These are phyloP conservation scores for Apophysomyces variabilis DNA, from an alignment of 371 early-diverging fungal species.

Conservation along the genomic window DNA sequence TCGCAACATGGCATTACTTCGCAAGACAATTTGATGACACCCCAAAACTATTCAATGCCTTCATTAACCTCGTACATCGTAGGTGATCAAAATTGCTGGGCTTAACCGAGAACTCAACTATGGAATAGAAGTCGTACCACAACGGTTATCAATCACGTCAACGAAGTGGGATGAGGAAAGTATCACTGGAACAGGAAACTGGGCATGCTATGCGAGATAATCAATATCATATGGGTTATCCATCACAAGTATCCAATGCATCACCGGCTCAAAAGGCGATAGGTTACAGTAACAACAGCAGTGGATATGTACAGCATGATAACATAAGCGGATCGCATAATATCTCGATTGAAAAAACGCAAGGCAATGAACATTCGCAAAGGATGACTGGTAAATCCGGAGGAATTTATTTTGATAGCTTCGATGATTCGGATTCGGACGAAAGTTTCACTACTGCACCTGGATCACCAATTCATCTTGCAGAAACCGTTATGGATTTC, in stretches of 20 bases:
- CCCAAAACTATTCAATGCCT: background rate
- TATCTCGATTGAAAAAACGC: background rate
- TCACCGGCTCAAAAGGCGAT: background rate
- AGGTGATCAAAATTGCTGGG: background rate
- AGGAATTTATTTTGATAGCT: background rate
- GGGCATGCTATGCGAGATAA: background rate
- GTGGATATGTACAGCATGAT: no score
- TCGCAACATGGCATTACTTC: background rate
- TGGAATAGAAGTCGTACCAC: constrained; percentile 7
- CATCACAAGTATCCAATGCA: background rate
- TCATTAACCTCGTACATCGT: background rate
- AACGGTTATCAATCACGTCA: background rate
- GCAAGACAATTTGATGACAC: background rate
- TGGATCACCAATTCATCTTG: background rate
- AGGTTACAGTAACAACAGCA: no score
- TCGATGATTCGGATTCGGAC: constrained; percentile 13
- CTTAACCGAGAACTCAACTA: constrained; percentile 6
- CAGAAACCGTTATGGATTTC: constrained; percentile 16
- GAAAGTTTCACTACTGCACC: constrained; percentile 19
- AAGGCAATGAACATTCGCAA: background rate
- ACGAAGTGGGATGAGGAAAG: background rate
- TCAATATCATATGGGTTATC: background rate
- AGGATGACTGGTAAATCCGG: background rate
- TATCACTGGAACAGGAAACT: background rate
- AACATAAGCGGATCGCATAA: no score